Base-by-base conservation (phyloP, 2,329 filamentous ascomycete genomes). In the Orbilia ellipsospora region DNA sequence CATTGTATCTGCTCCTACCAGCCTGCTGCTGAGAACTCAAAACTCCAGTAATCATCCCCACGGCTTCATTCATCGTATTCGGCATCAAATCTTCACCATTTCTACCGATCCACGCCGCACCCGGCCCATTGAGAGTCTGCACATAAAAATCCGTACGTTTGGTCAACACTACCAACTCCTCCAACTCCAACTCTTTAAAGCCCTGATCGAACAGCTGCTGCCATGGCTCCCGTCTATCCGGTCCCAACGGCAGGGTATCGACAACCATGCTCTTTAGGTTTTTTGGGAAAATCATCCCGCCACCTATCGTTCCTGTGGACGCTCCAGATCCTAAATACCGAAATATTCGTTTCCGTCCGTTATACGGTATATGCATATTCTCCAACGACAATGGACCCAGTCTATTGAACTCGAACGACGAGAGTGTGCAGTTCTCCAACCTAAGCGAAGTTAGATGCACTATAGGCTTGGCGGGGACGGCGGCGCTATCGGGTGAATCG, bases 321-420 rank as follows among this genome's bases (percentile, higher is more conserved):
- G 20, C 59, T 1, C 10, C 16, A 26, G 20, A 54, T 5, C 54
- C 45, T 13, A 75, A 23, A 10, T 69, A 64, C 15, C 61, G 45
- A n/a, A 75, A 75, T 0, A 75, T 45, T 16, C 61, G 61, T 44
- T 75, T 75, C 12, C 72, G 72, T n/a, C 72, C 72, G 31, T 75
- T 75, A n/a, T 60, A 75, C 3, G 72, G 72, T 2, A 75, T 69
- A 18, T 69, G 64, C 6, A 75, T 16, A 16, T 51, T 20, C 31
- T 65, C 50, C 44, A 67, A 59, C 2, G 52, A 45, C 31, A 48
- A 31, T 2, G 72, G 72, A 28, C 40, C 64, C 4, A 75, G 48
- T n/a, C 64, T 57, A 18, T 75, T 75, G 16, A 69, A 65, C 23
- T 75, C 72, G 40, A 69, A 75, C 10, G 57, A 52, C 4, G 51